Conservation (phyloP, 2,329 filamentous ascomycete genomes). For the Arthrobotrys entomopaga region DNA sequence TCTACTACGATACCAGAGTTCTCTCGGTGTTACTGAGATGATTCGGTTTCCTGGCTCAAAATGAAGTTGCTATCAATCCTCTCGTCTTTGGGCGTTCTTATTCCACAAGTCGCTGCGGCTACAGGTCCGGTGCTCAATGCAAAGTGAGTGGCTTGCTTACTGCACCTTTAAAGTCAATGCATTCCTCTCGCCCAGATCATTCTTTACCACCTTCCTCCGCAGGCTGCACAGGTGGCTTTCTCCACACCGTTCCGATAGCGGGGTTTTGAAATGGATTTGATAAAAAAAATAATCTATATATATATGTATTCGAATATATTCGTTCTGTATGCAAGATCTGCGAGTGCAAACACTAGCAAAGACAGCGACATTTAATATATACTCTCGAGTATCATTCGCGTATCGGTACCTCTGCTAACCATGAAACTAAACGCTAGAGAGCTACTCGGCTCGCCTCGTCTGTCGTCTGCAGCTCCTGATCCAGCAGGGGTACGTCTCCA, state of each 20-base stretch:
- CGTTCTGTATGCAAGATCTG: too few species aligned
- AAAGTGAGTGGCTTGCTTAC: conserved; percentile 49
- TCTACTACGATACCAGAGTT: neutral
- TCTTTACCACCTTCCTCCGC: conserved; percentile 27
- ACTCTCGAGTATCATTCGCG: too few species aligned
- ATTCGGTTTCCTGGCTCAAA: neutral
- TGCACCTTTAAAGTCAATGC: too few species aligned
- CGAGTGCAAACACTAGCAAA: too few species aligned
- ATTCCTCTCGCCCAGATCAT: neutral
- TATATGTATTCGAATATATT: too few species aligned
- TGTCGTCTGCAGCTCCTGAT: conserved; percentile 77
- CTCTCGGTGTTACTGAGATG: conserved; percentile 11
- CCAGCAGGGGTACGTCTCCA: conserved; percentile 70
- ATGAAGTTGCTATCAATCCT: conserved; percentile 37
- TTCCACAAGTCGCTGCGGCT: conserved; percentile 15
- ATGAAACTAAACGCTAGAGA: conserved; percentile 76
- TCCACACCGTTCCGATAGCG: conserved; percentile 10
- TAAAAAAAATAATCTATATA: too few species aligned
- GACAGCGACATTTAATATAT: too few species aligned
- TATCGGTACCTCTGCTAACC: conserved; percentile 61
- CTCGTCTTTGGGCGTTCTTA: neutral
- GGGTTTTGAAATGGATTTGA: neutral
- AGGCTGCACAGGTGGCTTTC: neutral
- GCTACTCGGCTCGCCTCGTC: conserved; percentile 78
- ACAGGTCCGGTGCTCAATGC: conserved; percentile 14